Conservation (phyloP, 1,284 basidiomycete species). For the Volvariella surrecta region DNA sequence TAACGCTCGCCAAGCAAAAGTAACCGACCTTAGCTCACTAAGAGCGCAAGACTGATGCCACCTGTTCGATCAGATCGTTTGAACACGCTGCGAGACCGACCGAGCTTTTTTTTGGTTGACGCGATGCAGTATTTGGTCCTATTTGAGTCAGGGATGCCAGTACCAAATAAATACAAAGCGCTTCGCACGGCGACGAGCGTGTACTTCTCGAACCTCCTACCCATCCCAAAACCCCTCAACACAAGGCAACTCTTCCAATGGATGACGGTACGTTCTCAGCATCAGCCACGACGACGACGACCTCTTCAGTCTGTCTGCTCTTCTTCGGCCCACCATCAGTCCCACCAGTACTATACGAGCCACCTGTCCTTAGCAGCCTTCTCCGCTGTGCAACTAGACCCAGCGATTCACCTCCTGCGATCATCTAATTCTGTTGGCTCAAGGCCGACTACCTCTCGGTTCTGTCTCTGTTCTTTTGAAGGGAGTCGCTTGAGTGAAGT, state of each 20-base stretch:
- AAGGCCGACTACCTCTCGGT: constrained; percentile 20
- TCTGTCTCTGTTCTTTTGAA: constrained; percentile 9
- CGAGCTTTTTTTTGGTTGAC: too few species aligned
- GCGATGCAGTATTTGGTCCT: constrained; percentile 2
- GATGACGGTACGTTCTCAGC: constrained; percentile 79
- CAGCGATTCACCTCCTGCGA: neutral
- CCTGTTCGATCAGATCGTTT: too few species aligned
- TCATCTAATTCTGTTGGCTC: constrained; percentile 19
- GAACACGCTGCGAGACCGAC: too few species aligned
- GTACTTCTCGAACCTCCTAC: neutral
- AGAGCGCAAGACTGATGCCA: too few species aligned
- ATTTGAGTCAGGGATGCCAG: neutral
- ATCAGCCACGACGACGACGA: constrained; percentile 46
- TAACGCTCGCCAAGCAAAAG: too few species aligned
- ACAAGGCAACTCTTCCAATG: constrained; percentile 32
- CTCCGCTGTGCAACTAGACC: neutral
- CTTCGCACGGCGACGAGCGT: too few species aligned
- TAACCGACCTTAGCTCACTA: too few species aligned
- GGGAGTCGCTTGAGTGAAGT: neutral
- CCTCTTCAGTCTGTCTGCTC: constrained; percentile 20
- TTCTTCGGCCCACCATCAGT: constrained; percentile 18
- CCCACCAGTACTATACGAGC: constrained; percentile 9
- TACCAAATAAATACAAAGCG: neutral
- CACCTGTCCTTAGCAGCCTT: constrained; percentile 6
- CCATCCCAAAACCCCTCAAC: constrained; percentile 2